Conservation (phyloP, 768 basidiomycete genomes). For the Russula compacta region DNA sequence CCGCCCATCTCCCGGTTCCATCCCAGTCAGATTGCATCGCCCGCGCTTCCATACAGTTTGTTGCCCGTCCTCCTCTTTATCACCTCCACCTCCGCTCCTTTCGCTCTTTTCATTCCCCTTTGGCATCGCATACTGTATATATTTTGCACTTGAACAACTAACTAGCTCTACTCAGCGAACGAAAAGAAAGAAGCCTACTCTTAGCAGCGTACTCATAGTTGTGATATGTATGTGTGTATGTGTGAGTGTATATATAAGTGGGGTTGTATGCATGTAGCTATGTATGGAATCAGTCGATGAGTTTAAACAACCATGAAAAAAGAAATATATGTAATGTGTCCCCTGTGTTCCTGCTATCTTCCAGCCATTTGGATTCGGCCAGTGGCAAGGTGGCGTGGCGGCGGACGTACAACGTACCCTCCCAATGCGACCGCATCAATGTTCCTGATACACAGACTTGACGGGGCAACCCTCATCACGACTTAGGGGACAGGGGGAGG, state of each 20-base stretch:
- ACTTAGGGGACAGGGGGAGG: background rate
- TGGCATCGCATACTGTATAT: background rate
- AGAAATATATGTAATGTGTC: background rate
- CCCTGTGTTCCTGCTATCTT: background rate
- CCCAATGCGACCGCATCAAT: background rate
- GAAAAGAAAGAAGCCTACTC: background rate
- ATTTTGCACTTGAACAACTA: background rate
- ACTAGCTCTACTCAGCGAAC: too few species aligned
- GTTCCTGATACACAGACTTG: background rate
- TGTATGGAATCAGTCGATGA: background rate
- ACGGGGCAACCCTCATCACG: background rate
- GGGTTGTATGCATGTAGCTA: background rate
- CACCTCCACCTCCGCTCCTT: background rate
- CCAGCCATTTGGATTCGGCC: background rate
- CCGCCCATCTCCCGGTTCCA: background rate
- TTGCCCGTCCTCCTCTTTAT: background rate
- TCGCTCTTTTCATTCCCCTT: too few species aligned
- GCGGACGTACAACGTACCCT: background rate
- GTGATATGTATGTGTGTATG: background rate
- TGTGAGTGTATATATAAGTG: background rate
- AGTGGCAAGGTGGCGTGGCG: too few species aligned
- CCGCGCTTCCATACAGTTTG: too few species aligned
- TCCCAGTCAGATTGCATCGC: background rate
- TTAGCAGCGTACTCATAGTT: background rate
- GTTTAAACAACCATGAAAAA: background rate